Evolutionary conservation across 2,329 filamentous ascomycete genomes (phyloP).

Genomic region (Colletotrichum sp.): DNA sequence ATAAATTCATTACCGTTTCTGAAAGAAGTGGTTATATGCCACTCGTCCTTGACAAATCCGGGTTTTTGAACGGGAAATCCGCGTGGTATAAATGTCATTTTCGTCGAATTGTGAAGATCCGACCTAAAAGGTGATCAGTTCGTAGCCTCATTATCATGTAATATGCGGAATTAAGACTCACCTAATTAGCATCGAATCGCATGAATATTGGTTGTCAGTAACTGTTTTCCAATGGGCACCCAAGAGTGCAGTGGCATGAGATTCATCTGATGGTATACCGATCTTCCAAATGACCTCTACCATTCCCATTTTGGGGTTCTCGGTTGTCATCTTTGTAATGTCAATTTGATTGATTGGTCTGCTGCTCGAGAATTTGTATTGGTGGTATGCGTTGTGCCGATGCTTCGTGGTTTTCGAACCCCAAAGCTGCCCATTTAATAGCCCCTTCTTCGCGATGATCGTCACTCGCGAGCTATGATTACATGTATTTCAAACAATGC

Average conservation of each 20-base stretch:
- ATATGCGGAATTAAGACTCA: rapidly evolving
- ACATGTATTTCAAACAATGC: background rate
- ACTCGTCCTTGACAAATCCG: background rate
- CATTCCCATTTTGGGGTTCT: background rate
- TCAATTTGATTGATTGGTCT: background rate
- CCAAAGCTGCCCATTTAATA: background rate
- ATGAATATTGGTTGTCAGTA: background rate
- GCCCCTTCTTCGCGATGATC: no score
- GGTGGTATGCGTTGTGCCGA: no score
- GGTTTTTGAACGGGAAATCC: rapidly evolving
- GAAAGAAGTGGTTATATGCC: background rate
- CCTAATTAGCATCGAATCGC: background rate
- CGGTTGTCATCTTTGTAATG: background rate
- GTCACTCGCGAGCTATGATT: no score
- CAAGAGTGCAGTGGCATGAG: background rate
- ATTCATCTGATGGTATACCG: background rate
- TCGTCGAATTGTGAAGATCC: background rate
- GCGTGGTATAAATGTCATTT: background rate
- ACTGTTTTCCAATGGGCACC: background rate
- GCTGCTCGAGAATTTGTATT: background rate
- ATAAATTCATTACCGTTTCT: background rate
- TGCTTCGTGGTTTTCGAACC: background rate
- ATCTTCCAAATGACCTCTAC: background rate
- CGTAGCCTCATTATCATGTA: background rate
- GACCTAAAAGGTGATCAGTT: background rate